phyloP scores from a whole-genome alignment of 805 yeast genomes.

The Phaffomyces antillensis region DNA sequence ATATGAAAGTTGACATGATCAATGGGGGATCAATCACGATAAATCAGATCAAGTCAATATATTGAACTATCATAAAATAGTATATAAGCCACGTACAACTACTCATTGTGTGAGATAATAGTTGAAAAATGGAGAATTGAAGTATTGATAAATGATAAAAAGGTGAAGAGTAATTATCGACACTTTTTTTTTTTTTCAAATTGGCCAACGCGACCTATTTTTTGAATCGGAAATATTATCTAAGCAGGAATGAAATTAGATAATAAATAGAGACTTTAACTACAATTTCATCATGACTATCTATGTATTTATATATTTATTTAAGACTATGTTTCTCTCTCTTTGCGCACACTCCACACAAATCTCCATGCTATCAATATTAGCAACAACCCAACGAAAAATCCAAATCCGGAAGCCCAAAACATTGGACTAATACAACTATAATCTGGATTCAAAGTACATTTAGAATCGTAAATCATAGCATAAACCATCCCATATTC shows the following conservation, averaged over 20 bases:
- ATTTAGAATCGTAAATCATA: constrained; percentile 40
- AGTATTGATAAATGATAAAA: background rate
- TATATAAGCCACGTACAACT: constrained; percentile 6
- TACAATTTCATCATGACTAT: no score
- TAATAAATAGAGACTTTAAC: no score
- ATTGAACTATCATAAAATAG: background rate
- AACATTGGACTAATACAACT: constrained; percentile 17
- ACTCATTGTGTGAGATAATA: constrained; percentile 7
- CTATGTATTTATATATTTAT: no score
- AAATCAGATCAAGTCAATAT: no score
- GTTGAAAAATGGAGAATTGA: background rate
- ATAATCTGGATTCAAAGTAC: constrained; percentile 8
- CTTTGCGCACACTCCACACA: constrained; percentile 10
- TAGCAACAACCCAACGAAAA: constrained; percentile 5
- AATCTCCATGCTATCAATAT: constrained; percentile 18
- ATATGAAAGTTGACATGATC: no score
- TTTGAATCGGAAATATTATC: background rate
- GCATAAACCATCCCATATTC: constrained; percentile 69
- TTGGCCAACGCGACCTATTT: constrained; percentile 14
- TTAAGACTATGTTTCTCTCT: background rate
- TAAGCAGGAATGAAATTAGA: no score
- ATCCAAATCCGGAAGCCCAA: constrained; percentile 13
- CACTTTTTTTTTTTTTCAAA: constrained; percentile 2
- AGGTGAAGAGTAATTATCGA: background rate
- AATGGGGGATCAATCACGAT: no score